phyloP scores from a whole-genome alignment of 164 flowering plant species.

The Dillenia turbinata region DNA sequence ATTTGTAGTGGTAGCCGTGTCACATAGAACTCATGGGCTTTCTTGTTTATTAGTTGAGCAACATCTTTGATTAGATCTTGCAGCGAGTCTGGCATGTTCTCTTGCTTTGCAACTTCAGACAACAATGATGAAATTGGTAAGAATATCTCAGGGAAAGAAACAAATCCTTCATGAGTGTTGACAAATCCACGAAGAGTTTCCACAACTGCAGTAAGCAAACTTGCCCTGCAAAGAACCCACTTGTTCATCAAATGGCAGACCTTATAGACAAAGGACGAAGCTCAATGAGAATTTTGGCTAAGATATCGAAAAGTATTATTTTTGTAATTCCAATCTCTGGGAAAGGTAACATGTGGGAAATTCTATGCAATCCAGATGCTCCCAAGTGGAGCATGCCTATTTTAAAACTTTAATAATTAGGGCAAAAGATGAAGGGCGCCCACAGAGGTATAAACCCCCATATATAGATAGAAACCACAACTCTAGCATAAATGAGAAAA shows the following conservation, averaged over 20 bases:
- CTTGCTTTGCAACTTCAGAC: constrained; percentile 41
- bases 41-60: constrained; percentile 40
- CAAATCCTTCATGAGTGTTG: constrained; percentile 39
- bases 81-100: constrained; percentile 42
- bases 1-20: constrained; percentile 78
- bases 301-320: no score
- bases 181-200: constrained; percentile 70
- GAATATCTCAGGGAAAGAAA: constrained; percentile 86
- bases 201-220: constrained; percentile 44
- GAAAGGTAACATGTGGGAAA: no score
- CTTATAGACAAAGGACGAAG: no score
- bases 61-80: constrained; percentile 39
- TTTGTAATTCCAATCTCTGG: no score
- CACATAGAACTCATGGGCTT: constrained; percentile 42
- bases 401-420: no score
- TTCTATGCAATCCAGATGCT: no score
- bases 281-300: neutral
- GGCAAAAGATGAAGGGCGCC: no score
- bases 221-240: constrained; percentile 57
- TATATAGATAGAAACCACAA: no score
- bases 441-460: no score
- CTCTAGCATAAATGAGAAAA: neutral
- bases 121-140: constrained; percentile 52
- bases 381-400: no score
- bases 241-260: neutral